These are phyloP conservation scores for Globisporangium iwayamae DNA, from an alignment of 352 stramenopile species.

Conservation along the genomic window DNA sequence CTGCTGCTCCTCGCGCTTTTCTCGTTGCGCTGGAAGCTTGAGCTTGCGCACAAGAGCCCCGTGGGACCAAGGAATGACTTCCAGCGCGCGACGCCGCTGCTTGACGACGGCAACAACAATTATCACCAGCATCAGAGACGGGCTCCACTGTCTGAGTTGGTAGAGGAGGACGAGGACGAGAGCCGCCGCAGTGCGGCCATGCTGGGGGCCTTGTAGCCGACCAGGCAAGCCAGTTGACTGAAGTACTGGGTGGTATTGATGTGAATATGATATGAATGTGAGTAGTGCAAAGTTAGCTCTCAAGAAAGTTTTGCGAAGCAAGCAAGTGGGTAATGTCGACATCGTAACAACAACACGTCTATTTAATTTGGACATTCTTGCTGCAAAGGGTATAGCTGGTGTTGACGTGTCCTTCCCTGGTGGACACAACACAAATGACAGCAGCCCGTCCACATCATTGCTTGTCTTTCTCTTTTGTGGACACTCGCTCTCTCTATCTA, in stretches of 20 bases:
- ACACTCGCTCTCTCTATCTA: conserved; percentile 17
- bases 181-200: neutral
- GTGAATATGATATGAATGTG: conserved; percentile 1
- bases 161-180: neutral
- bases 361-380: conserved; percentile 6
- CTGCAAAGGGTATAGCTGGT: neutral
- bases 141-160: neutral
- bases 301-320: neutral
- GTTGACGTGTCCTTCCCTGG: neutral
- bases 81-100: neutral
- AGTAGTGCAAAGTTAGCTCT: neutral
- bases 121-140: neutral
- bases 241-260: neutral
- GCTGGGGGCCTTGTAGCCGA: neutral
- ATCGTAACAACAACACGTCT: neutral
- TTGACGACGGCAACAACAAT: neutral
- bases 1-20: conserved; percentile 43
- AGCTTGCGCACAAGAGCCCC: conserved; percentile 9
- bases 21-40: conserved; percentile 35
- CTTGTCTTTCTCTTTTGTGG: neutral
- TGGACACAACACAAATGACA: neutral
- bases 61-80: conserved; percentile 1
- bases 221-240: too few species aligned
- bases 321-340: neutral
- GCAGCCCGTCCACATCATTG: too few species aligned